Evolutionary conservation across 164 flowering plant species (phyloP), one percentile per base, ranked within the genome.

Genomic region (Saururus chinensis): DNA sequence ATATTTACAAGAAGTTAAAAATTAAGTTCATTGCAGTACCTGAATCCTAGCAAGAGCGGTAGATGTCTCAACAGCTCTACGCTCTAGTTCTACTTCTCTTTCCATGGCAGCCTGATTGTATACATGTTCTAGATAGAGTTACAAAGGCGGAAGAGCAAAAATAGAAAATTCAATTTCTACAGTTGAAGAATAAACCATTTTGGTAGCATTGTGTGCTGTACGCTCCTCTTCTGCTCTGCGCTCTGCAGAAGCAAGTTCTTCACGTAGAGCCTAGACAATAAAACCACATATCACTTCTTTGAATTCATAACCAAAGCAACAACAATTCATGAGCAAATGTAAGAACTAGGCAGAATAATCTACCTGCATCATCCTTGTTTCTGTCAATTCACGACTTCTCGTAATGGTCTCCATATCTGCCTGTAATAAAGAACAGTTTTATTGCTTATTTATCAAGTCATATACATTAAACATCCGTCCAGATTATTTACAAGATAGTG

Each of bases 351-450:
- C 66, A 70, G 37, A 35, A 1, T 11, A 54, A 60, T 73, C 67
- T 70, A 95, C 97, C 79, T 95, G 99, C 86, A 87, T 89, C 95
- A 95, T 88, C 68, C 97, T 80, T 57, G 99, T 91, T 74, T 95
- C 99, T 51, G 97, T 79, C 42, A 95, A 68, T 68, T 95, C 99
- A 71, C 99, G 82, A 66, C 80, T 88, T 79, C 96, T 88, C 92
- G 85, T 88, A 6, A 87, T 74, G 40, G 96, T 80, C 59, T 95
- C 99, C 88, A 83, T 87, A 76, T 85, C 84, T 67, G 84, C 95
- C 99, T 93, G 68, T 49, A 41, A 66, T 40, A 51, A 57, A 53
- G n/a, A 57, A 41, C 14, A 19, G 19, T 62, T 10, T 1, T 62
- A 11, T 52, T 19, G 56, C 22, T 53, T 2, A 17, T 45, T 13